A percentile compares a stretch with the other conserved stretches of the same genome.
These are phyloP conservation scores for Monilinia fructigena DNA, from an alignment of 2,329 filamentous ascomycete genomes.

Conservation along the genomic window DNA sequence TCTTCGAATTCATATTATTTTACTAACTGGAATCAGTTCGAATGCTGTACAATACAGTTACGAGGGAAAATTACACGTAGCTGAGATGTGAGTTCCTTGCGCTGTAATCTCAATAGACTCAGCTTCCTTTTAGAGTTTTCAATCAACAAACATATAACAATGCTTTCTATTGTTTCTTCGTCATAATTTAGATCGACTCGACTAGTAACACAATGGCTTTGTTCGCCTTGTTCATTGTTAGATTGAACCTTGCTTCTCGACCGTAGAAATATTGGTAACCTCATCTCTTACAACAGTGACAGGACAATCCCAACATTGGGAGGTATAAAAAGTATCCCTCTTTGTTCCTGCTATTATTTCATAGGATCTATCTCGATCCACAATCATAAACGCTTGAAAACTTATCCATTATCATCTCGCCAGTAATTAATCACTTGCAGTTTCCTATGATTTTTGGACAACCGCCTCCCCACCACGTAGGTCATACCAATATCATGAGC, in stretches of 20 bases:
- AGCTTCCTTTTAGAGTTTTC: not conserved
- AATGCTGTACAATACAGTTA: not conserved
- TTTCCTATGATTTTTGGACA: not conserved
- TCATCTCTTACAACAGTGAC: not conserved
- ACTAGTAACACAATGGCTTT: not conserved
- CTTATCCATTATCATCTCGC: not conserved
- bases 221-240: not conserved
- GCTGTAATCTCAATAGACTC: not conserved
- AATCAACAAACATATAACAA: not conserved
- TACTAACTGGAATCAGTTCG: not conserved
- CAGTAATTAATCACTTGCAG: not conserved
- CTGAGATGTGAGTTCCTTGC: not conserved
- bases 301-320: not conserved
- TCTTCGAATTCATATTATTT: not conserved
- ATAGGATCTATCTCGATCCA: not conserved
- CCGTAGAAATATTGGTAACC: not conserved
- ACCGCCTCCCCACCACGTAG: not conserved
- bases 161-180: not conserved
- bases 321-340: not conserved
- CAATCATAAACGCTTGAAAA: not conserved
- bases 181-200: too few relatives aligned
- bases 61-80: not conserved
- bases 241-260: not conserved
- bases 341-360: not conserved
- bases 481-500: not conserved